These are phyloP conservation scores for Pterula multifida DNA, from an alignment of 1,284 basidiomycete genomes.

Conservation along the genomic window DNA sequence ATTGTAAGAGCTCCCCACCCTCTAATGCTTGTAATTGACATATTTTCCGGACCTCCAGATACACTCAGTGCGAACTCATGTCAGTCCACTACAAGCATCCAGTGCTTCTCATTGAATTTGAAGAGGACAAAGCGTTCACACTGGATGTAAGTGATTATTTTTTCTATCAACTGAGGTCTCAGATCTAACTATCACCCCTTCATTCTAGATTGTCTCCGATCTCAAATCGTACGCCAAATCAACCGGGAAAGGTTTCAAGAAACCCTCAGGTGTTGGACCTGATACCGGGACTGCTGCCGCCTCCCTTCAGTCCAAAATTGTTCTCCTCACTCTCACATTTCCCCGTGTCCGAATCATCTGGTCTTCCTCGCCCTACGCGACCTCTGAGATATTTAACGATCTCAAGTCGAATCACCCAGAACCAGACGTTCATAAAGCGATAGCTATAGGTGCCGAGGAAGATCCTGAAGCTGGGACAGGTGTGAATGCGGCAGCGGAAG, in stretches of 20 bases:
- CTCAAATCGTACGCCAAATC: conserved; percentile 52
- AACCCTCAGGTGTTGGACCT: conserved; percentile 23
- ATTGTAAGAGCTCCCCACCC: conserved; percentile 49
- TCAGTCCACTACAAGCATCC: conserved; percentile 92
- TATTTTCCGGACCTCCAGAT: conserved; percentile 39
- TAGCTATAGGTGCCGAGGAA: conserved; percentile 71
- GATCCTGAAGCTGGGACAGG: conserved; percentile 53
- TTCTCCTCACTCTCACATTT: conserved; percentile 81
- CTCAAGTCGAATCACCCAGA: conserved; percentile 80
- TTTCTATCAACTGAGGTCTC: not conserved
- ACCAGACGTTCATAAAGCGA: conserved; percentile 69
- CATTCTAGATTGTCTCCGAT: conserved; percentile 40
- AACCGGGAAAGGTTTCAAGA: conserved; percentile 45
- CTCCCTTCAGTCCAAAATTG: conserved; percentile 77
- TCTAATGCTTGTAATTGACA: not conserved
- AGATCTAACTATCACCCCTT: conserved; percentile 1
- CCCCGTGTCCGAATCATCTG: conserved; percentile 90
- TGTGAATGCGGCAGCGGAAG: conserved; percentile 64
- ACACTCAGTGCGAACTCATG: conserved; percentile 97
- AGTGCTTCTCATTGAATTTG: conserved; percentile 94
- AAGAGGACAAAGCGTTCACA: conserved; percentile 92
- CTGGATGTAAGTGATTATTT: conserved; percentile 48
- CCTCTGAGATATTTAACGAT: conserved; percentile 87
- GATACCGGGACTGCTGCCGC: conserved; percentile 29
- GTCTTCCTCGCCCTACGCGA: conserved; percentile 92